phyloP scores from a whole-genome alignment of 1,284 basidiomycete genomes.

The Ustilago hordei region DNA sequence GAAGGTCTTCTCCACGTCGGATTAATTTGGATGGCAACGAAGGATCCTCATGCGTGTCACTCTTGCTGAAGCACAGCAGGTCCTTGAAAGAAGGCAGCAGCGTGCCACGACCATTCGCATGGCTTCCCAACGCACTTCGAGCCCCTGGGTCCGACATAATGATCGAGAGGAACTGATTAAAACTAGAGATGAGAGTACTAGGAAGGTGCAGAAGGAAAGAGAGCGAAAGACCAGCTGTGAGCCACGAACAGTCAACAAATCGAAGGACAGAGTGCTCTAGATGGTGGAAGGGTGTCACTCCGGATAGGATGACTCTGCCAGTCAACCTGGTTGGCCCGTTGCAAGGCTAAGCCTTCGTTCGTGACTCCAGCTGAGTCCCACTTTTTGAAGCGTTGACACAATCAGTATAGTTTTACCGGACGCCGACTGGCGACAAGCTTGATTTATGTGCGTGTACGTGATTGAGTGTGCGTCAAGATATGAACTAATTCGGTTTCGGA shows the following conservation, averaged over 20 bases:
- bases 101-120: not conserved
- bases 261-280: not conserved
- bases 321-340: not conserved
- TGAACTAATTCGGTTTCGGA: conserved; percentile 17
- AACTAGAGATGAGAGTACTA: not conserved
- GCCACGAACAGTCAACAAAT: not conserved
- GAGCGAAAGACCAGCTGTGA: not conserved
- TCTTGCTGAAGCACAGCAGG: conserved; percentile 18
- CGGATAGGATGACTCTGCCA: not conserved
- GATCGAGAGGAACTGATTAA: not conserved
- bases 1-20: not conserved
- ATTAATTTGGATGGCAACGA: not conserved
- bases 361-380: not conserved
- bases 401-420: conserved; percentile 9
- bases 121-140: not conserved
- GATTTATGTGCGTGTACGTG: not conserved
- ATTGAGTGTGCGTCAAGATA: conserved; percentile 11
- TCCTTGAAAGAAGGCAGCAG: conserved; percentile 34
- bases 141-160: not conserved
- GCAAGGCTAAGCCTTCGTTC: not conserved
- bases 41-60: not conserved
- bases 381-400: not conserved
- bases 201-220: not conserved
- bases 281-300: not conserved
- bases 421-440: conserved; percentile 14